Evolutionary conservation across 148 eudicot species (phyloP).

Genomic region (Rhododendron mucronatum): DNA sequence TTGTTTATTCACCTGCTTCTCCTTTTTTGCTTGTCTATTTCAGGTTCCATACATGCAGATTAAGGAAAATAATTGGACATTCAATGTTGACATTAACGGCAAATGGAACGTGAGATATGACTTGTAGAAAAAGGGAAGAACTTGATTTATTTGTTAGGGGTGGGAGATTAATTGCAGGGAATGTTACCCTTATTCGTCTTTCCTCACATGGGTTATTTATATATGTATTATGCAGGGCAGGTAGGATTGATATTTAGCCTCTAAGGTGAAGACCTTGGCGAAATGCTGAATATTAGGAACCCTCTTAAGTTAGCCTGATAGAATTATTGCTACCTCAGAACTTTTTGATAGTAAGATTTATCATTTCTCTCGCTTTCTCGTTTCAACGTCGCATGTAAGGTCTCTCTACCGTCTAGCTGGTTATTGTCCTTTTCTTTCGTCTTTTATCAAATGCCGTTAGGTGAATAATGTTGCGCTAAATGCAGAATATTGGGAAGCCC

Average conservation of each 20-base stretch:
- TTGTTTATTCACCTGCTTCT: not conserved
- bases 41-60: constrained; percentile 61
- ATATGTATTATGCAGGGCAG: not conserved
- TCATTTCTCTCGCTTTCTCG: not conserved
- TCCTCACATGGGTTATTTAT: not conserved
- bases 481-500: not conserved
- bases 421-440: not conserved
- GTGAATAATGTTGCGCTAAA: not conserved
- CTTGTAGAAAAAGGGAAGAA: constrained; percentile 20
- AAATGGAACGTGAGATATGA: constrained; percentile 62
- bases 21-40: constrained; percentile 1
- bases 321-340: not conserved
- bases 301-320: not conserved
- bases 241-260: not conserved
- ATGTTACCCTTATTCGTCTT: not conserved
- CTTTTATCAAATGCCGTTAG: not conserved
- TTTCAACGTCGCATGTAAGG: not conserved
- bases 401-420: not conserved
- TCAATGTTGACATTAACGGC: constrained; percentile 44
- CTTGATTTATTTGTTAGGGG: not conserved
- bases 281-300: not conserved
- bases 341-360: not conserved
- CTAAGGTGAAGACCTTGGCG: not conserved
- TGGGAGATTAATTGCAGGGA: not conserved
- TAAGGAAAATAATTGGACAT: constrained; percentile 66